phyloP scores from a whole-genome alignment of 495 filamentous ascomycete genomes.

The Penicillium egyptiacum region DNA sequence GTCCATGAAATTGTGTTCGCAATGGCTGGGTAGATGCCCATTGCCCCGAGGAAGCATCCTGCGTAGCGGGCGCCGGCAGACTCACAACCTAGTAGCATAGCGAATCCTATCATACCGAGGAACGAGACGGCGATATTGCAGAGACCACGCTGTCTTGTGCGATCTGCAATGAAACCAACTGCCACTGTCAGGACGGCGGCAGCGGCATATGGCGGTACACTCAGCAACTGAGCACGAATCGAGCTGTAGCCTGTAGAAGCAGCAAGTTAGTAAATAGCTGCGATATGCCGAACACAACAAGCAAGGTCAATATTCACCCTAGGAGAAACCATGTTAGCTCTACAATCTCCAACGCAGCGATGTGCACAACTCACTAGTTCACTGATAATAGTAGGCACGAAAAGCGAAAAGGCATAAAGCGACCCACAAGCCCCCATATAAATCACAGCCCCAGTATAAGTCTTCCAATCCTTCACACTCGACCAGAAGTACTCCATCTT shows the following conservation, averaged over 20 bases:
- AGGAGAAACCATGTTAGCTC: constrained; percentile 28
- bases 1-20: constrained; percentile 91
- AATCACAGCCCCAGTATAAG: constrained; percentile 70
- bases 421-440: constrained; percentile 73
- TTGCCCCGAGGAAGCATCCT: constrained; percentile 79
- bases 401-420: constrained; percentile 88
- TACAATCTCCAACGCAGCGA: background rate
- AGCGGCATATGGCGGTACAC: constrained; percentile 84
- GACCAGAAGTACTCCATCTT: constrained; percentile 73
- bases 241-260: constrained; percentile 59
- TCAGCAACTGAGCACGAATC: constrained; percentile 75
- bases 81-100: constrained; percentile 67
- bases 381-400: constrained; percentile 81
- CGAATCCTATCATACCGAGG: constrained; percentile 75
- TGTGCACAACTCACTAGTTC: constrained; percentile 43
- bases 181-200: constrained; percentile 75
- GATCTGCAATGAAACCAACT: constrained; percentile 77
- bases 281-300: background rate
- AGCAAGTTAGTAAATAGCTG: background rate
- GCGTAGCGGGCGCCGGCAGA: constrained; percentile 71
- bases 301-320: constrained; percentile 22
- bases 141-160: constrained; percentile 71
- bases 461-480: constrained; percentile 84
- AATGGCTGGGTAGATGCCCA: constrained; percentile 90
- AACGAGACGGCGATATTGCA: constrained; percentile 75